Evolutionary conservation across 139 green algal genomes (phyloP).

Genomic region (Mesotaenium endlicherianum): DNA sequence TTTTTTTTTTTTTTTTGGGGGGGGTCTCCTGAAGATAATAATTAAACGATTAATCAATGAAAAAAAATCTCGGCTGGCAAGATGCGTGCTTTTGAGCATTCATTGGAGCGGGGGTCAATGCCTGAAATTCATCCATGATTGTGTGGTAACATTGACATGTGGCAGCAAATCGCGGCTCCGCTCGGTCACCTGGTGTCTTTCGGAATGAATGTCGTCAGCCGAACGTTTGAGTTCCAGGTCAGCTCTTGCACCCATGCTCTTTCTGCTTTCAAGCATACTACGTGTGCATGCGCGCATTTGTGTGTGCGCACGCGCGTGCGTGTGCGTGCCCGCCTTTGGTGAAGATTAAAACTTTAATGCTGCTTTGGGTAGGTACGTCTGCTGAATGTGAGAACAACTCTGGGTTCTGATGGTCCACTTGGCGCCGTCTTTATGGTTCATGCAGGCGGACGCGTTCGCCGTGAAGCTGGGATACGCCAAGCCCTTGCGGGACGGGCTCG

Average conservation of each 20-base stretch:
- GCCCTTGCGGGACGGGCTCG: slow-evolving; percentile 66
- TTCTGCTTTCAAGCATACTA: neutral
- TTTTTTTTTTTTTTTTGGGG: neutral
- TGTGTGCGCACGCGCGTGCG: no score
- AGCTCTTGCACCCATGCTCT: neutral
- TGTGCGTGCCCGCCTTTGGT: neutral
- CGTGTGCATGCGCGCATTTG: no score
- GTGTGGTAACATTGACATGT: no score
- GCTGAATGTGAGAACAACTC: neutral
- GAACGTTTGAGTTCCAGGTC: slow-evolving; percentile 77
- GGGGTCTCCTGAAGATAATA: no score
- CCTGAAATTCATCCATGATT: no score
- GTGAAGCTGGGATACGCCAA: slow-evolving; percentile 58
- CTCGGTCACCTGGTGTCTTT: slow-evolving; percentile 43
- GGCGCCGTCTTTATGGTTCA: no score
- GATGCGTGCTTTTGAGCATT: no score
- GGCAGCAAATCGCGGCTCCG: neutral
- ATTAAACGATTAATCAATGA: no score
- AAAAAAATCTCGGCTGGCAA: no score
- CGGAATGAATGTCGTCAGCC: slow-evolving; percentile 69
- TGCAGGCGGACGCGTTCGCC: slow-evolving; percentile 85
- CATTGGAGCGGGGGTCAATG: no score
- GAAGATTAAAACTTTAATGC: neutral
- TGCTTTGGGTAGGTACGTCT: neutral
- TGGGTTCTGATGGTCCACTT: neutral